Evolutionary conservation across 495 filamentous ascomycete genomes (phyloP), one percentile per base, ranked within the genome.

Genomic region (Penicillium samsonianum): DNA sequence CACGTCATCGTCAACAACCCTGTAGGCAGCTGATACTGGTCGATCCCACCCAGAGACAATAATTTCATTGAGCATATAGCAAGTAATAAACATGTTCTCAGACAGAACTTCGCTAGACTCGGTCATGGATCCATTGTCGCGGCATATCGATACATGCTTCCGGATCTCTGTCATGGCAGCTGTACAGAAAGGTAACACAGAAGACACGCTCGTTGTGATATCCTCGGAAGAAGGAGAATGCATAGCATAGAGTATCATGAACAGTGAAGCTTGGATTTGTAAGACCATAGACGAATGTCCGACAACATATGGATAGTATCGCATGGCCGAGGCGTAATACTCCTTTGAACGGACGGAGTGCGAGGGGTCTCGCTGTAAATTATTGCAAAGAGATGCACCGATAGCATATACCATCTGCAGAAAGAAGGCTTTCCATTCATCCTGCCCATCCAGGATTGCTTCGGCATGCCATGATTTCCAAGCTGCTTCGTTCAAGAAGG

Each of bases 61-160:
- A 17, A 73, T 61, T 30, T 71, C 70, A 42, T 73, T 73, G 45
- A 73, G 56, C 70, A 73, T 73, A 46, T 67, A 73, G 45, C 68
- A 71, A 17, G 68, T 65, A 44, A 73, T 73, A 10, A 73, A 73
- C 61, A 71, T 62, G 5, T 64, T 65, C 59, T 73, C 70, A 0
- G 64, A 63, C 28, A 65, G 55, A 11, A 45, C 41, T n/a, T 65
- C 64, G 16, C 59, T 64, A 31, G 61, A 49, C 12, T 50, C 40
- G 3, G 54, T 50, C 23, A 43, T 52, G 12, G 41, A 30, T 10
- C 62, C 58, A 44, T 55, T 61, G 16, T 59, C 48, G 4, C 44
- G 31, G 20, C 45, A 50, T 10, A 58, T 45, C 8, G 62, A 58
- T 0, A 56, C 60, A 16, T 58, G 57, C 42, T 67, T 73, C 23